Percentiles rank a stretch among this genome's conserved stretches.
Conservation (phyloP, 257 asterid species). For the Coffea canephora region DNA sequence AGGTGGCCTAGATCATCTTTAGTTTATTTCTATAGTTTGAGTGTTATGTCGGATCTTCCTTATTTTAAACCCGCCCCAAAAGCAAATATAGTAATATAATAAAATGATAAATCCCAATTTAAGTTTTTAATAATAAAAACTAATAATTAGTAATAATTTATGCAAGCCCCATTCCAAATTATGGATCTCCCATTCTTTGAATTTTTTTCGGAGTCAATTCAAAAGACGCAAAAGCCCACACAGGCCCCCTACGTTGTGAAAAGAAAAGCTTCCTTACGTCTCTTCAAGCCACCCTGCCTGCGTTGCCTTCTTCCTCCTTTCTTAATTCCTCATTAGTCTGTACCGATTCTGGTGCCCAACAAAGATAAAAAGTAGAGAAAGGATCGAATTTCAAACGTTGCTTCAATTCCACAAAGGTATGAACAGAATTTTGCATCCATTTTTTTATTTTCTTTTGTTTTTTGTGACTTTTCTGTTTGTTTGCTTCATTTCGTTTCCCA, state of each 20-base stretch:
- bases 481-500: neutral
- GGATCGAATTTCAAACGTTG: neutral
- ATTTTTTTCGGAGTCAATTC: neutral
- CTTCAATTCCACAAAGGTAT: conserved; percentile 4
- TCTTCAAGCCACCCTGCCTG: neutral
- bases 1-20: too few relatives aligned
- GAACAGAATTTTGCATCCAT: neutral
- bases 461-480: neutral
- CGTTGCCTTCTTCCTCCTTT: neutral
- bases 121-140: too few relatives aligned
- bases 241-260: too few relatives aligned
- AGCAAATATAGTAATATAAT: too few relatives aligned
- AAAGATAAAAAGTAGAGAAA: neutral
- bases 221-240: neutral
- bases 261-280: neutral
- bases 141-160: too few relatives aligned
- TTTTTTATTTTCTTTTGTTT: neutral
- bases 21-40: too few relatives aligned
- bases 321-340: neutral
- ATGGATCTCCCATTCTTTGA: neutral
- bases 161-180: neutral
- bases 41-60: too few relatives aligned
- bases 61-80: too few relatives aligned
- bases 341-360: neutral
- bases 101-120: too few relatives aligned